A percentile compares a stretch with the other conserved stretches of the same genome.
Evolutionary conservation across 2,329 filamentous ascomycete species (phyloP).

Genomic region (Zymoseptoria pseudotritici): DNA sequence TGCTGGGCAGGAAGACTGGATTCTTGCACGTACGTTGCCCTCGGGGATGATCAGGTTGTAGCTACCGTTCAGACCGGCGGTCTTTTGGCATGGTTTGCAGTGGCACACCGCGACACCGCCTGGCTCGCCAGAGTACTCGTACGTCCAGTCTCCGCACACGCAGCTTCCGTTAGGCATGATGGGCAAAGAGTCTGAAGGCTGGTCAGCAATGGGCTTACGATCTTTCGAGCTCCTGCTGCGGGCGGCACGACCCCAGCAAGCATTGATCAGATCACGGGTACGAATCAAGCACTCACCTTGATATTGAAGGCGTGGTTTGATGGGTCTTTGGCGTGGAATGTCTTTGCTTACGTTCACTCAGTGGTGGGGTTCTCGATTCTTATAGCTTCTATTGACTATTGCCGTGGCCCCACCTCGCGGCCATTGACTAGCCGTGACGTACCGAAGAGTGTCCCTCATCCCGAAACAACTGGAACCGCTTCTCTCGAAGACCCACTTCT

Average conservation of each 20-base stretch:
- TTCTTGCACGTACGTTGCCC: constrained; percentile 13
- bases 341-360: background rate
- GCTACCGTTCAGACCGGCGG: constrained; percentile 25
- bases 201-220: background rate
- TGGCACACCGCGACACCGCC: constrained; percentile 22
- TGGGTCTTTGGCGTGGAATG: background rate
- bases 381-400: background rate
- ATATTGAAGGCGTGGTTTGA: background rate
- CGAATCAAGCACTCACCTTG: background rate
- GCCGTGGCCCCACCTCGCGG: background rate
- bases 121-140: constrained; percentile 29
- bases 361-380: background rate
- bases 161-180: constrained; percentile 15
- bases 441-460: no score
- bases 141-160: constrained; percentile 31
- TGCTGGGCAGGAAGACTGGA: background rate
- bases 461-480: background rate
- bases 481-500: background rate
- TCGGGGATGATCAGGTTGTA: constrained; percentile 24
- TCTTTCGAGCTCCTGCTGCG: background rate
- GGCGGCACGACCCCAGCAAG: background rate
- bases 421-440: background rate
- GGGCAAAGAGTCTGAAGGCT: background rate
- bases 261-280: background rate
- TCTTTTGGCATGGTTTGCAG: constrained; percentile 28